Conservation (phyloP, 2,329 filamentous ascomycete species). For the Aspergillus sp. region DNA sequence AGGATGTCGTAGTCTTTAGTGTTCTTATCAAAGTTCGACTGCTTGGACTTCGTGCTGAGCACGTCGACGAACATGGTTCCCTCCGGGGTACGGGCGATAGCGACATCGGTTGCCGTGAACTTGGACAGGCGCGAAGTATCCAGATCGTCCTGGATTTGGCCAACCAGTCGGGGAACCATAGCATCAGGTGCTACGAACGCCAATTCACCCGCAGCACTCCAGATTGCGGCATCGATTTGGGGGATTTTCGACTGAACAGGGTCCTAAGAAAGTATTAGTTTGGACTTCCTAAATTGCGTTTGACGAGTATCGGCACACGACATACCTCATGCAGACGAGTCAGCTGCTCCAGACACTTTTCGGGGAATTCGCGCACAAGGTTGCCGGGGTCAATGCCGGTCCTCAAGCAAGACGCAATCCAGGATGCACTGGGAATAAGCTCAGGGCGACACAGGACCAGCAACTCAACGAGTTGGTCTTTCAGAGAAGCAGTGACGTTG, state of each 20-base stretch:
- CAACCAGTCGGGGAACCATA: slow-evolving; percentile 74
- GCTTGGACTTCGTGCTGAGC: slow-evolving; percentile 75
- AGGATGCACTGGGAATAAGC: slow-evolving; percentile 74
- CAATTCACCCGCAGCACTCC: slow-evolving; percentile 82
- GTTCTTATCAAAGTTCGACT: slow-evolving; percentile 76
- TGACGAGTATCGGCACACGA: slow-evolving; percentile 13
- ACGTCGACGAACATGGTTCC: slow-evolving; percentile 89
- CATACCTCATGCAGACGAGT: slow-evolving; percentile 58
- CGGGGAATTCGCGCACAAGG: slow-evolving; percentile 66
- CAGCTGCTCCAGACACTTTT: slow-evolving; percentile 70
- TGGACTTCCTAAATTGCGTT: no score
- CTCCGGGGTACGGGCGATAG: slow-evolving; percentile 88
- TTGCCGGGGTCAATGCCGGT: slow-evolving; percentile 80
- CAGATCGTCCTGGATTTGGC: slow-evolving; percentile 73
- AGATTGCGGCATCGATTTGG: slow-evolving; percentile 66
- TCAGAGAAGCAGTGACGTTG: slow-evolving; percentile 54
- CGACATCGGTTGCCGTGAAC: slow-evolving; percentile 83
- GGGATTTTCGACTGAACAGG: slow-evolving; percentile 39
- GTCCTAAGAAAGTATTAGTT: slow-evolving; percentile 26
- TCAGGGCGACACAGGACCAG: slow-evolving; percentile 77
- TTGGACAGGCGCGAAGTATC: slow-evolving; percentile 67
- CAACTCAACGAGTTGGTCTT: slow-evolving; percentile 72
- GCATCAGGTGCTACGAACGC: slow-evolving; percentile 88
- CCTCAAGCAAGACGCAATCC: slow-evolving; percentile 85
- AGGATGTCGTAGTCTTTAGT: slow-evolving; percentile 92